Evolutionary conservation across 2,329 filamentous ascomycete genomes (phyloP), one percentile per base, ranked within the genome.

Genomic region (Scytalidium lignicola): DNA sequence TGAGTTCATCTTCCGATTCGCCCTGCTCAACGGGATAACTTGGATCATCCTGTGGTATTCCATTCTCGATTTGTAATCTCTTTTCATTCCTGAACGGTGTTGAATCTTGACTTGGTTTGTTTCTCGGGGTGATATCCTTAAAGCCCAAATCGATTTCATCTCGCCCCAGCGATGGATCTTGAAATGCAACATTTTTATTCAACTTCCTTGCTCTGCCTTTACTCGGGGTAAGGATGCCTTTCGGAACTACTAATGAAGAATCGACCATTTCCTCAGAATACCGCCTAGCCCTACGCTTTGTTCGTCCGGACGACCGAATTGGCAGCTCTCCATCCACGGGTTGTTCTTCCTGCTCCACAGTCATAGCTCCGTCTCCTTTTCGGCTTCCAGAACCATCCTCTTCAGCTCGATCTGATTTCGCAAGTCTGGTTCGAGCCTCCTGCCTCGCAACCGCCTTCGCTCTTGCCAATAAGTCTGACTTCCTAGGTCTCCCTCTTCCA

Each of bases 111-210:
- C 21, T n/a, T 9, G 9, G 13, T 18, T 9, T 13, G 43, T 15
- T 13, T 18, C 23, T 70, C 13, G 67, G 68, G 2, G 73, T 70
- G 20, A 76, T 57, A 48, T 80, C 76, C 20, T 74, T 72, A 47
- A 79, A 78, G 49, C 69, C 74, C 15, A 51, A 20, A 26, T 49
- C 44, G 0, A 77, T 63, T 42, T 79, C 74, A 7, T 68, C 67
- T 23, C 60, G 51, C 15, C 47, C 54, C 29, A 59, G 42, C 18
- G 17, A 53, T 21, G 54, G 58, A 20, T 57, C 55, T 19, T 72
- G 68, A 57, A 82, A 82, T 0, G 70, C 74, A 15, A 82, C 79
- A 52, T 64, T 80, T 63, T 82, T 82, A 7, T 64, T 68, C 47
- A 66, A 52, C 58, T 70, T 62, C 21, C 63, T 64, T 7, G 51